Percentiles rank a stretch among this genome's conserved stretches.
phyloP scores from a whole-genome alignment of 2,329 filamentous ascomycete genomes.

The Ophiosphaerella korrae region DNA sequence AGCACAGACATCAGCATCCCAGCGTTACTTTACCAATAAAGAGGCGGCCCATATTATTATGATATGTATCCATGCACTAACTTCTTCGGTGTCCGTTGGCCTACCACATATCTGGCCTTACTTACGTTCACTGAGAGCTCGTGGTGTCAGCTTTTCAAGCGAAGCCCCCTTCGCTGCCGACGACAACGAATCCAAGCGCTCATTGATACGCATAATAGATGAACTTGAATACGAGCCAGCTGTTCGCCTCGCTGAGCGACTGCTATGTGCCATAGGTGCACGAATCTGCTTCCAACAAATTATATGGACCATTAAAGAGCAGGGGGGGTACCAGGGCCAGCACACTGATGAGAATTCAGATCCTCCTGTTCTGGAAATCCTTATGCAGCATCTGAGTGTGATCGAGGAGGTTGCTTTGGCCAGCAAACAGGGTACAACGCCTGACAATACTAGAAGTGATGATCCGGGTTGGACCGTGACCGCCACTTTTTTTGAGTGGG shows the following conservation, averaged over 20 bases:
- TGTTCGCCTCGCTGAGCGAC: slow-evolving; percentile 55
- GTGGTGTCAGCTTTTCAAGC: slow-evolving; percentile 43
- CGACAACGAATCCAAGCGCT: slow-evolving; percentile 30
- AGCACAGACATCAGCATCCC: background rate
- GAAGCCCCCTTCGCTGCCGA: slow-evolving; percentile 9
- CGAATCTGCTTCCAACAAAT: slow-evolving; percentile 57
- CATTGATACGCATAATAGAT: slow-evolving; percentile 46
- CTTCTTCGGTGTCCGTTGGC: slow-evolving; percentile 38
- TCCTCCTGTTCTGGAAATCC: slow-evolving; percentile 17
- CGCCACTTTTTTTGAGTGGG: slow-evolving; percentile 66
- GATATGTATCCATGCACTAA: slow-evolving; percentile 49
- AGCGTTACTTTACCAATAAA: slow-evolving; percentile 35
- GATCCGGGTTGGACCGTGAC: slow-evolving; percentile 46
- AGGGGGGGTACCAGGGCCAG: background rate
- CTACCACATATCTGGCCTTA: slow-evolving; percentile 40
- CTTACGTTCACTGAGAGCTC: slow-evolving; percentile 45
- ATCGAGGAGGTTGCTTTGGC: slow-evolving; percentile 27
- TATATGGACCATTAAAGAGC: slow-evolving; percentile 35
- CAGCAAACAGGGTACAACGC: slow-evolving; percentile 27
- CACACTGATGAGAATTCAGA: background rate
- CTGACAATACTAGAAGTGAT: slow-evolving; percentile 12
- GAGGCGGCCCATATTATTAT: slow-evolving; percentile 50
- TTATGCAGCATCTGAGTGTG: slow-evolving; percentile 33
- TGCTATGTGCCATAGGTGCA: slow-evolving; percentile 56
- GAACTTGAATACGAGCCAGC: slow-evolving; percentile 59